Evolutionary conservation across 2,329 filamentous ascomycete species (phyloP).

Genomic region (Nannizziopsis barbatae): DNA sequence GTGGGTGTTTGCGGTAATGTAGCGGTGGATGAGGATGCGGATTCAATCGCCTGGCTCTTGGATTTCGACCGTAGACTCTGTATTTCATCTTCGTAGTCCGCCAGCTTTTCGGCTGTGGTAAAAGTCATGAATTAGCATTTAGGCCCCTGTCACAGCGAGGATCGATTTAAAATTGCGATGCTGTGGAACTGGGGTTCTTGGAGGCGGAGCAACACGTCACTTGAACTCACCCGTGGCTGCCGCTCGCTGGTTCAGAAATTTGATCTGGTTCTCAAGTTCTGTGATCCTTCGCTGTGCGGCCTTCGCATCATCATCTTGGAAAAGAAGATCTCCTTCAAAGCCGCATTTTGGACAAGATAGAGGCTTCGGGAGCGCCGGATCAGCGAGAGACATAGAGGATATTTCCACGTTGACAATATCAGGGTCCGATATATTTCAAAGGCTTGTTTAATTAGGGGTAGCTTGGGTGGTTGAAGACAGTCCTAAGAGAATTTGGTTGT

Average conservation of each 20-base stretch:
- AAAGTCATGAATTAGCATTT: conserved; percentile 5
- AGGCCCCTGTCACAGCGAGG: not conserved
- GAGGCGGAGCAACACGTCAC: not conserved
- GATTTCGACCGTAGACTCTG: conserved; percentile 36
- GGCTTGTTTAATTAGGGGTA: too few relatives aligned
- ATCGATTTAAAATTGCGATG: too few relatives aligned
- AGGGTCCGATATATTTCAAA: too few relatives aligned
- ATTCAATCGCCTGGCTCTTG: conserved; percentile 7
- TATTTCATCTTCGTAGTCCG: conserved; percentile 54
- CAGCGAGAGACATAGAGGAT: conserved; percentile 2
- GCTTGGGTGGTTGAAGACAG: too few relatives aligned
- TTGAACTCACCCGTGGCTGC: conserved; percentile 39
- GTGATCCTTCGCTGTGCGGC: conserved; percentile 34
- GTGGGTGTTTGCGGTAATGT: conserved; percentile 22
- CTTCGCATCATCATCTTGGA: conserved; percentile 16
- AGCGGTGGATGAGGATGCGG: conserved; percentile 18
- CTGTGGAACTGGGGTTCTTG: not conserved
- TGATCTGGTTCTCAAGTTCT: conserved; percentile 47
- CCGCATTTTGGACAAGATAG: conserved; percentile 30
- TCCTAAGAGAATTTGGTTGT: too few relatives aligned
- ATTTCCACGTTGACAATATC: not conserved
- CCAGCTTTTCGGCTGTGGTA: conserved; percentile 43
- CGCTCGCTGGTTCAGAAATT: conserved; percentile 42
- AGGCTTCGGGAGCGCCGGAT: not conserved
- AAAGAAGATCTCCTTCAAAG: conserved; percentile 20